Evolutionary conservation across 1,284 basidiomycete genomes (phyloP), one percentile per base, ranked within the genome.

Genomic region (Cutaneotrichosporon daszewskae): DNA sequence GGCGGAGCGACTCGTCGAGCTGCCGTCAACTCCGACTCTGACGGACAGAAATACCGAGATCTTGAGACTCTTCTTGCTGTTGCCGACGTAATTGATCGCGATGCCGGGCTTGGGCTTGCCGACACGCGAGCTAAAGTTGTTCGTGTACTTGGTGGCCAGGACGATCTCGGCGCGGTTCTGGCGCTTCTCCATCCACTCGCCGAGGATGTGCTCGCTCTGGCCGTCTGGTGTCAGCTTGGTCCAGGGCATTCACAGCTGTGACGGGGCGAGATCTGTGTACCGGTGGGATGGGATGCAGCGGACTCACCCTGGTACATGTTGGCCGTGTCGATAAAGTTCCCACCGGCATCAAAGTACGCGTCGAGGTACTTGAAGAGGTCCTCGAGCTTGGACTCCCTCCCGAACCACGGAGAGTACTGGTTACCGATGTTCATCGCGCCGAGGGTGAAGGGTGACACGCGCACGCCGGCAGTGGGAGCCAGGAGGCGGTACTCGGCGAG

Each of bases 371-470:
- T 45, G 38, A 61, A 59, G 4, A 50, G 43, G 27, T 60, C 35
- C 23, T 61, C 58, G 37, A 35, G 16, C 26, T 48, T 35, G 13
- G 54, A 40, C 5, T 36, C 51, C 27, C 38, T 44, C 14, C 51
- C 57, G 35, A 45, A 41, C 25, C 48, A 53, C 10, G 55, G 61
- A 3, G 50, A 58, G 73, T 74, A 75, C 37, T 72, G 67, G 41
- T 73, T 62, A 19, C 75, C 75, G 41, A 77, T 59, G 37, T 63
- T 70, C 76, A 77, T 76, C 9, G 70, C 74, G 13, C 77, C 77
- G 9, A 78, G 66, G 47, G 66, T 70, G 12, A 78, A 59, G 1
- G 76, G 77, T 6, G 75, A 77, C 26, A 78, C 76, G 20, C 64
- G 52, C 23, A 60, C 53, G 11, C 72, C 69, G 10, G 72, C 72